Evolutionary conservation across 345 rosid species (phyloP), one percentile per base, ranked within the genome.

Genomic region (Linum trigynum): DNA sequence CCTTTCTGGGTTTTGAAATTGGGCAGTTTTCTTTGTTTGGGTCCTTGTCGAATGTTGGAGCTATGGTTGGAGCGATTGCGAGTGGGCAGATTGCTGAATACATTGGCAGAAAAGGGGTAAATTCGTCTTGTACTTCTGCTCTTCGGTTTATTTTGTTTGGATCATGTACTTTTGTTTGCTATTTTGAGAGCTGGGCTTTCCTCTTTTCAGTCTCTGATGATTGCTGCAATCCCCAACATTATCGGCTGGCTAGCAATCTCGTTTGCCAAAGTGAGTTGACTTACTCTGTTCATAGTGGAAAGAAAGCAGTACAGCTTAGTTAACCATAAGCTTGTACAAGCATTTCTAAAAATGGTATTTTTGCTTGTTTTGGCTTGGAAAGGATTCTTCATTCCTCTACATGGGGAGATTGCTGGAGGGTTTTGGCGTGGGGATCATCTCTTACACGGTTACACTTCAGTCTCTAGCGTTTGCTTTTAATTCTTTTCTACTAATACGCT

Each of bases 21-120:
- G 53, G 12, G 53, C 73, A 94, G 99, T 94, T 57, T 72, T 94
- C 99, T 63, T 64, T 81, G 62, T 94, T 94, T 70, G 99, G 95
- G 67, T 94, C 97, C 56, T 70, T 94, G 32, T 94, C 97, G 40
- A 94, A 94, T 84, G 99, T 94, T 74, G 99, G 99, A 61, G 99
- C 99, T 70, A 94, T 94, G 99, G 87, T 94, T 66, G 99, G 99
- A 65, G 99, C 99, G 39, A 90, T 94, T 62, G 84, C 97, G 37
- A 91, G 97, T 58, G 99, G 99, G 79, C 99, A 94, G 85, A 90
- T 94, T 56, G 76, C 99, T 0, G 99, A 94, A 74, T 86, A 88
- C 69, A 80, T 94, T 61, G 99, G 99, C 39, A 75, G 99, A 62
- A 94, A 94, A 88, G 99, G 99, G 91, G 99, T 90, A n/a, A 78